Conservation (phyloP, 2,329 filamentous ascomycete species). For the Phaeosphaeria sp. region DNA sequence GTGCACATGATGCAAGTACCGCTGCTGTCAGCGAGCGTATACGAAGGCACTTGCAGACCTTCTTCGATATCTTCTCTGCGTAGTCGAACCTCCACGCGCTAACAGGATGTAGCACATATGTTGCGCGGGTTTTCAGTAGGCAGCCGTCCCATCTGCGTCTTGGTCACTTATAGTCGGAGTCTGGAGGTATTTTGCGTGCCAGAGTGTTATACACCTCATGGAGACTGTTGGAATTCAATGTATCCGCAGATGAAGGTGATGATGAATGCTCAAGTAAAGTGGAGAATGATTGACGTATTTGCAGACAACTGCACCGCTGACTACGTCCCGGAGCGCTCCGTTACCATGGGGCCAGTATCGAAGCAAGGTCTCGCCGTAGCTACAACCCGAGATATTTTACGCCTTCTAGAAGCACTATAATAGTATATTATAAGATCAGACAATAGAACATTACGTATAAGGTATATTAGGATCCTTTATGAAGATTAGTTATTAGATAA, state of each 20-base stretch:
- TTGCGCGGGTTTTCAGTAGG: neutral
- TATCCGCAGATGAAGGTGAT: constrained; percentile 1
- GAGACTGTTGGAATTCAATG: neutral
- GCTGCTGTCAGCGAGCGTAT: neutral
- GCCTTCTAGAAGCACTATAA: too few relatives aligned
- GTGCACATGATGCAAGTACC: neutral
- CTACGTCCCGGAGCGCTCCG: neutral
- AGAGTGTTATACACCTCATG: neutral
- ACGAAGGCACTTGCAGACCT: neutral
- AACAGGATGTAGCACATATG: neutral
- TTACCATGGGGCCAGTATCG: neutral
- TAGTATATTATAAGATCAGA: too few relatives aligned
- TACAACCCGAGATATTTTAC: too few relatives aligned
- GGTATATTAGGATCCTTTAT: too few relatives aligned
- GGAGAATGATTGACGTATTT: neutral
- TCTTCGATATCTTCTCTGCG: neutral
- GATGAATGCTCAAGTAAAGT: neutral
- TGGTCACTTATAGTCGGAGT: neutral
- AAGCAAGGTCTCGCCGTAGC: neutral
- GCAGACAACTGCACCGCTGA: neutral
- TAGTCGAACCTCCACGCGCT: neutral
- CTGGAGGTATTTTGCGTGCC: neutral
- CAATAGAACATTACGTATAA: too few relatives aligned
- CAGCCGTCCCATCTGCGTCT: neutral
- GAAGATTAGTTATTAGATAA: too few relatives aligned